These are phyloP conservation scores for Evernia prunastri DNA, from an alignment of 495 filamentous ascomycete genomes.

Conservation along the genomic window DNA sequence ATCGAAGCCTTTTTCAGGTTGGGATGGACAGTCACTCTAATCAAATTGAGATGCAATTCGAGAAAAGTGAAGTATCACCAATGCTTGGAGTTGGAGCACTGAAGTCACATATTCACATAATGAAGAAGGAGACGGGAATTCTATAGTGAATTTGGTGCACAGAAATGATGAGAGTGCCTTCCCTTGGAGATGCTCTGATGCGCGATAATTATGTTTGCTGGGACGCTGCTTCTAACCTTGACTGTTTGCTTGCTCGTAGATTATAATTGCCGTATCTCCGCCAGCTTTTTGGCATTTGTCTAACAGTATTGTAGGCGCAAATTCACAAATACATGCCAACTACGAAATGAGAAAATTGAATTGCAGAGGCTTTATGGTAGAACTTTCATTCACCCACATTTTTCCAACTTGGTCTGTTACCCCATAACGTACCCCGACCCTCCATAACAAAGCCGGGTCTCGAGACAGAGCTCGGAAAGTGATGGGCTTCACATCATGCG, in stretches of 20 bases:
- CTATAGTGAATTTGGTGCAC: too few species aligned
- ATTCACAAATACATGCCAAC: background rate
- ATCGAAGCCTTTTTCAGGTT: background rate
- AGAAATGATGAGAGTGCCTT: constrained; percentile 1
- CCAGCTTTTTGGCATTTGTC: background rate
- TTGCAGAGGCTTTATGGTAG: background rate
- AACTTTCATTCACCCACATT: background rate
- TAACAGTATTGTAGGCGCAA: background rate
- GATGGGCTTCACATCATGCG: background rate
- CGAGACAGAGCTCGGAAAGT: background rate
- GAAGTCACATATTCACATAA: background rate
- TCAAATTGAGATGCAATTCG: background rate
- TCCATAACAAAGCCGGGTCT: background rate
- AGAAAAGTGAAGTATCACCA: background rate
- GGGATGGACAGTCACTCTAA: background rate
- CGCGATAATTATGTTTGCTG: background rate
- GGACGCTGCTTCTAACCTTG: background rate
- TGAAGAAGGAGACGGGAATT: background rate
- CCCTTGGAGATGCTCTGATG: background rate
- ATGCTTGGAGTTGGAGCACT: background rate
- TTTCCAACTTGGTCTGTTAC: background rate
- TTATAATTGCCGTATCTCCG: background rate
- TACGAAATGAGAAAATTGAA: too few species aligned
- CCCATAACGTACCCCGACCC: background rate
- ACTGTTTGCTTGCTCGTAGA: background rate